A percentile compares a stretch with the other conserved stretches of the same genome.
Evolutionary conservation across 805 yeast genomes (phyloP).

Genomic region (Candida incommunis): DNA sequence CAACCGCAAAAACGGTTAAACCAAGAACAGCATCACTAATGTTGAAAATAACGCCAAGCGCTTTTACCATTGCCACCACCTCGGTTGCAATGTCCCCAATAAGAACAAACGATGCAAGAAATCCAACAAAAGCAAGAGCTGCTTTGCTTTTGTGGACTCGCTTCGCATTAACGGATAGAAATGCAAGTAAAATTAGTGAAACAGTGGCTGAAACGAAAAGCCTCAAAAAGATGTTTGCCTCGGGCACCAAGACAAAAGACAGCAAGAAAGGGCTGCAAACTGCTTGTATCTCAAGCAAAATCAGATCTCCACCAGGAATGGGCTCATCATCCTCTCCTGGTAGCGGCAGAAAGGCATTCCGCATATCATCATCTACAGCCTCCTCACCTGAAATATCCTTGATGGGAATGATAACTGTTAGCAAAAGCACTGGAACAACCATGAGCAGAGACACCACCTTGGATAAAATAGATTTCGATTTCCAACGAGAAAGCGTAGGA

Average conservation of each 20-base stretch:
- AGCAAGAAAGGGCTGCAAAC: neutral
- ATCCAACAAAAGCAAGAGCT: slow-evolving; percentile 31
- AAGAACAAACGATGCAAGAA: slow-evolving; percentile 50
- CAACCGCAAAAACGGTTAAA: slow-evolving; percentile 76
- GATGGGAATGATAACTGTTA: slow-evolving; percentile 21
- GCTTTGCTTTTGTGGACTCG: neutral
- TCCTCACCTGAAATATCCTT: slow-evolving; percentile 9
- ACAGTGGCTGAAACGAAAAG: neutral
- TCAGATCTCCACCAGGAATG: neutral
- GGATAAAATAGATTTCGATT: slow-evolving; percentile 13
- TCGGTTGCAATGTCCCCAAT: slow-evolving; percentile 58
- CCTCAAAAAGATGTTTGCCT: neutral
- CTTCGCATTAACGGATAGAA: neutral
- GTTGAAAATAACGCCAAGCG: slow-evolving; percentile 42
- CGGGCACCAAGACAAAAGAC: neutral
- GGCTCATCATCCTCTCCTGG: neutral
- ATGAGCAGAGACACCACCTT: slow-evolving; percentile 16
- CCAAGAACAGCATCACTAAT: slow-evolving; percentile 75
- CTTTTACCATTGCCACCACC: slow-evolving; percentile 48
- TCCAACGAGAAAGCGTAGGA: slow-evolving; percentile 17
- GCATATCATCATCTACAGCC: neutral
- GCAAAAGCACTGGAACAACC: slow-evolving; percentile 19
- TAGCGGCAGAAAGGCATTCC: too few species aligned
- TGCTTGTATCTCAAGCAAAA: neutral
- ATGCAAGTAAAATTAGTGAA: neutral